Evolutionary conservation across 352 stramenopile genomes (phyloP).

Genomic region (Blastocystis sp.): DNA sequence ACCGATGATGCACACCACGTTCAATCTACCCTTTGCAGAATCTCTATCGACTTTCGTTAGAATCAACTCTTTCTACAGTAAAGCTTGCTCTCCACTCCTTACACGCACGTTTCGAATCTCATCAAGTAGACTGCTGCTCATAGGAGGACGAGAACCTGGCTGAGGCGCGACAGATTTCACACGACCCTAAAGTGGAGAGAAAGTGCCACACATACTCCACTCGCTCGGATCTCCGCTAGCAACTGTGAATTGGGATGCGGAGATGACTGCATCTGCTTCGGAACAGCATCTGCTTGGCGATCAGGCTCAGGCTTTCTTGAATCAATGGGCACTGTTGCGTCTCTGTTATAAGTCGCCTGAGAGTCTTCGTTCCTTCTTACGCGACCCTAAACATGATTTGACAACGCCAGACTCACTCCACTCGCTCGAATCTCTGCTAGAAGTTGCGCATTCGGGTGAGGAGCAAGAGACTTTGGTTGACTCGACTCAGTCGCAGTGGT

Average conservation of each 20-base stretch:
- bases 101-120: not conserved
- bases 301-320: too few relatives aligned
- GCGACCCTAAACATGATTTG: not conserved
- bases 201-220: not conserved
- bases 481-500: not conserved
- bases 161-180: not conserved
- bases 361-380: not conserved
- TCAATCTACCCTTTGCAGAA: not conserved
- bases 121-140: not conserved
- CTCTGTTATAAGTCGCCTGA: not conserved
- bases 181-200: not conserved
- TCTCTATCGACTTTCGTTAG: not conserved
- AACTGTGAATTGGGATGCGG: not conserved
- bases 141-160: not conserved
- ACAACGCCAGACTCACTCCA: not conserved
- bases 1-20: too few relatives aligned
- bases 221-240: not conserved
- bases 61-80: not conserved
- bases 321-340: too few relatives aligned
- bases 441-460: not conserved
- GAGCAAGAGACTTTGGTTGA: not conserved
- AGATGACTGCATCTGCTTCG: not conserved
- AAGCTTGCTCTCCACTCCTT: not conserved
- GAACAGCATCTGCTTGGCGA: too few relatives aligned
- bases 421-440: slow-evolving; percentile 3